Base-by-base conservation (phyloP, 2,329 filamentous ascomycete species). In the Arthrobotrys sinensis region DNA sequence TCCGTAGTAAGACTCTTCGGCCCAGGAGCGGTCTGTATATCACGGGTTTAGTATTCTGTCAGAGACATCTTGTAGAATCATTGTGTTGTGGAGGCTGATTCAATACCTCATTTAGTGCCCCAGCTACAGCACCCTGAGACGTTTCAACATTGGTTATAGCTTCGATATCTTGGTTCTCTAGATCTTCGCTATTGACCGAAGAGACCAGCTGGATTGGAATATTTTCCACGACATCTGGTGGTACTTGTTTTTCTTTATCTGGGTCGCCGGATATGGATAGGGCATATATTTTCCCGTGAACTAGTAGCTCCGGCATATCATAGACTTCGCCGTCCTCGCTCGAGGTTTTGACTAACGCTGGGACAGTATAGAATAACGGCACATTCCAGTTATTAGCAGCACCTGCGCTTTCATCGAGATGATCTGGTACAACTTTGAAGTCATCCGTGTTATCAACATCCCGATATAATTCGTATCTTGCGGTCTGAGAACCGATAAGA, bases 251-350 rank as follows among this genome's bases (percentile, higher is more conserved):
- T 19, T 57, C 70, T 43, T 36, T 50, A 19, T 67, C 36, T 6
- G 32, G 16, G 2, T 67, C 72, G 1, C 65, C 60, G 19, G 45
- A 24, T 1, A 50, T 53, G 28, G 68, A 78, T 19, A 66, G 40
- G 11, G 68, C 50, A 24, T 72, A 78, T 46, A 72, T 72, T 45
- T 72, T 78, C 14, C 75, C 75, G 4, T 45, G 62, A 11, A 68
- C 53, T n/a, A 78, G 24, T 19, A 67, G 7, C 32, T 71, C 67
- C 4, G 66, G 16, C 2, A 32, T 12, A 19, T 72, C 67, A 24
- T 72, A 71, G 1, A 63, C n/a, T 24, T 78, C 75, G 0, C 75
- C 75, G 16, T 78, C 75, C 14, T 78, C 75, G 28, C 62, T 50
- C 4, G 75, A 72, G 1, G 53, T 68, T 28, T 72, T 71, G 45